phyloP scores from a whole-genome alignment of 2,329 filamentous ascomycete species.

The Pyricularia grisea region DNA sequence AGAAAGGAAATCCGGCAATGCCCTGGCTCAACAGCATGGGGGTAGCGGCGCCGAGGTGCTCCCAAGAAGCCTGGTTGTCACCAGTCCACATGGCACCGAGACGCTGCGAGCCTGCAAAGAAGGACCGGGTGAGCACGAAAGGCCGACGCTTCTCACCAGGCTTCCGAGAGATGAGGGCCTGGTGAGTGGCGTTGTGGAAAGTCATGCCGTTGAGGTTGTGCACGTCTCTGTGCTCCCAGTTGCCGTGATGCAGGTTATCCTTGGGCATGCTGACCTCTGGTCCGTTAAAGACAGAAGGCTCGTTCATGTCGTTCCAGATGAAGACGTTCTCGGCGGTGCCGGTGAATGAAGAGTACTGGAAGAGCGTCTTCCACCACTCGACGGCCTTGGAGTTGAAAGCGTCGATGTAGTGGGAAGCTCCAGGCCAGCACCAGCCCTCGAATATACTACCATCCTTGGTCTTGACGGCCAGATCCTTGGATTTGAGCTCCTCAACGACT shows the following conservation, averaged over 20 bases:
- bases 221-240: conserved; percentile 94
- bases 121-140: conserved; percentile 87
- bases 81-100: conserved; percentile 97
- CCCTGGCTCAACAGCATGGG: conserved; percentile 93
- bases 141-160: conserved; percentile 78
- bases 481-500: conserved; percentile 72
- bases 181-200: conserved; percentile 86
- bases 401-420: conserved; percentile 93
- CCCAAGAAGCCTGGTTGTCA: conserved; percentile 92
- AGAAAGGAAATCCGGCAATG: conserved; percentile 87
- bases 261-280: conserved; percentile 98
- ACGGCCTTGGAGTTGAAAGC: conserved; percentile 88
- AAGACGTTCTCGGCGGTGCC: conserved; percentile 80
- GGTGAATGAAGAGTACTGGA: conserved; percentile 81
- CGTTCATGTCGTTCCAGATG: conserved; percentile 99
- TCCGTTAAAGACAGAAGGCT: conserved; percentile 97
- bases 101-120: conserved; percentile 84
- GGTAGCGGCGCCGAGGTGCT: conserved; percentile 77
- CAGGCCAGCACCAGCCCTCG: conserved; percentile 98
- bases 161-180: conserved; percentile 75
- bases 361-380: conserved; percentile 84
- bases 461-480: conserved; percentile 72
- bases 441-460: conserved; percentile 86
- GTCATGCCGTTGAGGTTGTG: conserved; percentile 96
- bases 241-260: conserved; percentile 83